Evolutionary conservation across 108 stramenopile species (phyloP).

Genomic region (Conticribra guillardii): DNA sequence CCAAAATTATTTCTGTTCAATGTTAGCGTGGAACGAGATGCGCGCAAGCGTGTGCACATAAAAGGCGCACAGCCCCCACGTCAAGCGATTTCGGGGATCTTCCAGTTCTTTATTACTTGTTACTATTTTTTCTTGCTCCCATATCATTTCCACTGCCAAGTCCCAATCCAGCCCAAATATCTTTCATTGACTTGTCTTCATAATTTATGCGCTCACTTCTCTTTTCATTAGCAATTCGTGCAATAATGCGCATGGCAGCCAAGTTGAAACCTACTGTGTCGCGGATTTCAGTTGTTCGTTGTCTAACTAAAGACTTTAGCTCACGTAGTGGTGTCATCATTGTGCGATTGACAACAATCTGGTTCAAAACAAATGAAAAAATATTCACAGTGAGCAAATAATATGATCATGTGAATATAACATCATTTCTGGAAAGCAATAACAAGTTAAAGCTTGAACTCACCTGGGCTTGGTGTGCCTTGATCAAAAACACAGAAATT

Average conservation of each 20-base stretch:
- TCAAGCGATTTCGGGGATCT: no score
- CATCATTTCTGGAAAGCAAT: no score
- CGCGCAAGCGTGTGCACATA: no score
- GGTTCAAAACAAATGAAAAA: conserved; percentile 7
- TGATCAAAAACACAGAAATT: conserved; percentile 75
- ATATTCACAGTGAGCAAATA: conserved; percentile 3
- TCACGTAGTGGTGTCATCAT: conserved; percentile 74
- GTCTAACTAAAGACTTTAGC: conserved; percentile 59
- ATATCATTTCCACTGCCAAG: background rate
- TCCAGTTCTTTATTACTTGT: no score
- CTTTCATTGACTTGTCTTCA: conserved; percentile 21
- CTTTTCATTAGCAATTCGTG: conserved; percentile 50
- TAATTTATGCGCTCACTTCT: conserved; percentile 35
- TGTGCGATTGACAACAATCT: conserved; percentile 64
- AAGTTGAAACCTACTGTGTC: conserved; percentile 84
- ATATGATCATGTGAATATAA: no score
- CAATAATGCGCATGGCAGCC: conserved; percentile 68
- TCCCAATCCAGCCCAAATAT: conserved; percentile 79
- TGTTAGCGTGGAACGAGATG: no score
- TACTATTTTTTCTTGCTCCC: no score
- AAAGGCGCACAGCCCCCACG: no score
- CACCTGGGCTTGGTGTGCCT: conserved; percentile 81
- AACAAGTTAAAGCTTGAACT: no score
- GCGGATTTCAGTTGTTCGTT: conserved; percentile 63
- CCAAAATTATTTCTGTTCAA: no score